phyloP scores from a whole-genome alignment of 225 moss, liverwort and hornwort species.

The Takakia lepidozioides region DNA sequence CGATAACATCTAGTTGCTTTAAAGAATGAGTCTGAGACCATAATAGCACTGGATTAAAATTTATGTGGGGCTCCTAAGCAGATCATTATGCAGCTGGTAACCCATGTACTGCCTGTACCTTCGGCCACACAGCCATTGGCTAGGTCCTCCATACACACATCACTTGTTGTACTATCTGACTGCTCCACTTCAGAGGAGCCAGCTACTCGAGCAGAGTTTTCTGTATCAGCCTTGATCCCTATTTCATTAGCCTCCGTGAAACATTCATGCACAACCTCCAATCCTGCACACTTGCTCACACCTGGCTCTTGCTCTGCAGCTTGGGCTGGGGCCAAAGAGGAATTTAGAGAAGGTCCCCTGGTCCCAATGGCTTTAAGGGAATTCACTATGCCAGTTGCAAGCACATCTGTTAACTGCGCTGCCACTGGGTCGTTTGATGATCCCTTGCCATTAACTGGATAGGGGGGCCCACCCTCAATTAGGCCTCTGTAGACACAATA shows the following conservation, averaged over 20 bases:
- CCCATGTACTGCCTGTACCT: slow-evolving; percentile 12
- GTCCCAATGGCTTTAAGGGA: slow-evolving; percentile 46
- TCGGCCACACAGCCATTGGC: slow-evolving; percentile 25
- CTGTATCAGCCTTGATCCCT: too few relatives aligned
- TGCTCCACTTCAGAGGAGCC: slow-evolving; percentile 27
- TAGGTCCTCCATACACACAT: slow-evolving; percentile 61
- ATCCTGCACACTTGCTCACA: slow-evolving; percentile 13
- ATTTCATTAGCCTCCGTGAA: too few relatives aligned
- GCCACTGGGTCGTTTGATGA: slow-evolving; percentile 40
- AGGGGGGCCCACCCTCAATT: slow-evolving; percentile 37
- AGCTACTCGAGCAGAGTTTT: too few relatives aligned
- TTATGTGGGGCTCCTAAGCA: too few relatives aligned
- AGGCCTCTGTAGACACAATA: slow-evolving; percentile 78
- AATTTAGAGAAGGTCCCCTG: slow-evolving; percentile 19
- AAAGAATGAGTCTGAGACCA: too few relatives aligned
- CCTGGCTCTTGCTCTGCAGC: slow-evolving; percentile 19
- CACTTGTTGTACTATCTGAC: slow-evolving; percentile 23
- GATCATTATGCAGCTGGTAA: background rate
- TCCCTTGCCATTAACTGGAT: slow-evolving; percentile 16
- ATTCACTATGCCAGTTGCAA: slow-evolving; percentile 49
- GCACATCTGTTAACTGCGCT: slow-evolving; percentile 49
- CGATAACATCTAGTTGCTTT: too few relatives aligned
- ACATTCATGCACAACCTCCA: too few relatives aligned
- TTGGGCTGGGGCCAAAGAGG: slow-evolving; percentile 13
- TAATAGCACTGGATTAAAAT: too few relatives aligned